These are phyloP conservation scores for Candida insectalens DNA, from an alignment of 805 yeast genomes.

Conservation along the genomic window DNA sequence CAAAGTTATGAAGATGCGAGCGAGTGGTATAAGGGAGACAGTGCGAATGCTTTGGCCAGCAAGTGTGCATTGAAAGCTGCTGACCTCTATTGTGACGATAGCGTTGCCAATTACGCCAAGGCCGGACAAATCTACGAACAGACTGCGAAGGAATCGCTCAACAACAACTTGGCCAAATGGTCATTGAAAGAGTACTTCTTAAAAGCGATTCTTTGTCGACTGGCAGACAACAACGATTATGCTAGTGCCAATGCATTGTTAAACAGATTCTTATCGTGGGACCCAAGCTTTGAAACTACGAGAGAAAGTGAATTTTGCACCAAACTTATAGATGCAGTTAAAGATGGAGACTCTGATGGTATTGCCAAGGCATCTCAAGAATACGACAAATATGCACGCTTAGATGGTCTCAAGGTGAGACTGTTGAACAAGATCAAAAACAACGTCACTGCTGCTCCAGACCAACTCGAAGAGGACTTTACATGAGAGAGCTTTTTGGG, in stretches of 20 bases:
- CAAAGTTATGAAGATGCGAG: slow-evolving; percentile 85
- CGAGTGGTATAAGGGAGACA: slow-evolving; percentile 91
- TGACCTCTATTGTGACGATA: slow-evolving; percentile 65
- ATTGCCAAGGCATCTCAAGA: slow-evolving; percentile 69
- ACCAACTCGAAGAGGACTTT: slow-evolving; percentile 25
- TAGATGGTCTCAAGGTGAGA: slow-evolving; percentile 87
- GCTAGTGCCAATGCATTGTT: slow-evolving; percentile 77
- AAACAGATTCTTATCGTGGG: slow-evolving; percentile 57
- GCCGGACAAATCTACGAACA: slow-evolving; percentile 74
- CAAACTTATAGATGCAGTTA: slow-evolving; percentile 64
- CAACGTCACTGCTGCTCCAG: slow-evolving; percentile 21
- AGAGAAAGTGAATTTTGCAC: slow-evolving; percentile 65
- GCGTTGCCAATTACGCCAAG: slow-evolving; percentile 52
- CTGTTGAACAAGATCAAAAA: slow-evolving; percentile 74
- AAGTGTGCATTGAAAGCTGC: slow-evolving; percentile 87
- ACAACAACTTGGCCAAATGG: slow-evolving; percentile 78
- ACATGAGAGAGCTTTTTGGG: slow-evolving; percentile 11
- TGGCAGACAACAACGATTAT: slow-evolving; percentile 68
- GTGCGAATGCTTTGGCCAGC: slow-evolving; percentile 82
- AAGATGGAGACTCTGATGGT: slow-evolving; percentile 69
- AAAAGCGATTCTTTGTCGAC: slow-evolving; percentile 71
- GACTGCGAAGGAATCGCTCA: slow-evolving; percentile 66
- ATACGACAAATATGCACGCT: slow-evolving; percentile 77
- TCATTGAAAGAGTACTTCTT: slow-evolving; percentile 85
- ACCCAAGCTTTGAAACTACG: slow-evolving; percentile 63